Evolutionary conservation across 441 rosid genomes (phyloP).

Genomic region (Gossypium trilobum): DNA sequence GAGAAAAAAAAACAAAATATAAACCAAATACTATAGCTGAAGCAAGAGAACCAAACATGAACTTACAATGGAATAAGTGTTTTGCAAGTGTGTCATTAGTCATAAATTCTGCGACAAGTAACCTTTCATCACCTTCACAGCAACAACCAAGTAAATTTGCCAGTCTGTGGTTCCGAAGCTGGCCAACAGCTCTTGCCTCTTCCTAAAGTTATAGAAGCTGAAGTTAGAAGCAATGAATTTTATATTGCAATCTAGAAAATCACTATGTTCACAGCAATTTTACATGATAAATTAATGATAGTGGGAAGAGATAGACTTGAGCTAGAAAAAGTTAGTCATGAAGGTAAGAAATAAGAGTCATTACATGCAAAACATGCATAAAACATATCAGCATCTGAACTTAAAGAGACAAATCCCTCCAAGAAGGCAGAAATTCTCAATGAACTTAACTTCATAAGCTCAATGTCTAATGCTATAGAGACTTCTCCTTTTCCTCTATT

Average conservation of each 20-base stretch:
- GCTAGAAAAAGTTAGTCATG: neutral
- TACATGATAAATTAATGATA: neutral
- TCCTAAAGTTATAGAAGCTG: slow-evolving; percentile 29
- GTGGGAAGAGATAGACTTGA: neutral
- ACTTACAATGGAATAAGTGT: slow-evolving; percentile 63
- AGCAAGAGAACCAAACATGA: neutral
- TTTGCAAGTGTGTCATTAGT: slow-evolving; percentile 60
- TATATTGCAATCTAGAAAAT: neutral
- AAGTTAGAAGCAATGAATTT: slow-evolving; percentile 2
- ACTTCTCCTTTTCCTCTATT: neutral
- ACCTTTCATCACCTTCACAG: slow-evolving; percentile 56
- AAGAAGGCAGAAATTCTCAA: neutral
- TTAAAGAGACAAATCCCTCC: neutral
- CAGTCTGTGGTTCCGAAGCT: slow-evolving; percentile 47
- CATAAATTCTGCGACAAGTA: slow-evolving; percentile 65
- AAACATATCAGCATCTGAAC: neutral
- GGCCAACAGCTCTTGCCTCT: slow-evolving; percentile 67
- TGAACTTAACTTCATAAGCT: neutral
- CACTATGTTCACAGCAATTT: neutral
- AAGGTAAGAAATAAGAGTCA: neutral
- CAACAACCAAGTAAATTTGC: slow-evolving; percentile 64
- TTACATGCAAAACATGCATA: neutral
- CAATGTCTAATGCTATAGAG: neutral
- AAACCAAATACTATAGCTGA: neutral
- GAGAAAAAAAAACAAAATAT: neutral